Evolutionary conservation across 2,329 filamentous ascomycete genomes (phyloP).

Genomic region (Cryphonectria carpinicola): DNA sequence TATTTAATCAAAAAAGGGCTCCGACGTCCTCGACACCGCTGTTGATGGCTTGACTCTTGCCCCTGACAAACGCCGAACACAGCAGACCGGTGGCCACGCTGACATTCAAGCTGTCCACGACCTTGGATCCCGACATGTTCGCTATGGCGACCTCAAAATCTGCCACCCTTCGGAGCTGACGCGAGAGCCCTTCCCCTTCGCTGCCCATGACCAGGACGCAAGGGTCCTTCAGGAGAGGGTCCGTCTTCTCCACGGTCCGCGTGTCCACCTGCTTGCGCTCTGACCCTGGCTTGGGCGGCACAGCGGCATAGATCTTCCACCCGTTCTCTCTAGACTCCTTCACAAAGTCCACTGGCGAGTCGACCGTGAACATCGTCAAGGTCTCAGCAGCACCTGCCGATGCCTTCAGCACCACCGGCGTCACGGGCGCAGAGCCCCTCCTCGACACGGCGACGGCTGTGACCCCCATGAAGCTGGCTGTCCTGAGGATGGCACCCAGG

Average conservation of each 20-base stretch:
- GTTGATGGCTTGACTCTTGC: constrained; percentile 33
- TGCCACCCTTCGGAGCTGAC: constrained; percentile 65
- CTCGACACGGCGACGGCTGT: constrained; percentile 80
- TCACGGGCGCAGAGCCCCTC: constrained; percentile 73
- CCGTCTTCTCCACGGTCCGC: constrained; percentile 51
- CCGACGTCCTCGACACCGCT: constrained; percentile 19
- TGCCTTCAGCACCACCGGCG: constrained; percentile 80
- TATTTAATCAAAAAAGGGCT: constrained; percentile 18
- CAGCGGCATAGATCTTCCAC: constrained; percentile 85
- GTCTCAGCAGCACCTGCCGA: constrained; percentile 86
- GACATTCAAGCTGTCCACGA: constrained; percentile 90
- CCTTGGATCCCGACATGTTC: constrained; percentile 53
- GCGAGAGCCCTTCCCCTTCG: constrained; percentile 76
- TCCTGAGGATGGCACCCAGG: constrained; percentile 84
- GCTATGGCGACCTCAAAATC: constrained; percentile 70
- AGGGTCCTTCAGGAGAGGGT: constrained; percentile 63
- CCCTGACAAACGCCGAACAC: constrained; percentile 68
- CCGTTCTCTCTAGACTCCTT: constrained; percentile 68
- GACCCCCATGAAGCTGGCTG: constrained; percentile 87
- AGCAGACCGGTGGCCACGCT: constrained; percentile 84
- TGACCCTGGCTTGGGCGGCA: constrained; percentile 48
- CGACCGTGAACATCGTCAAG: constrained; percentile 72
- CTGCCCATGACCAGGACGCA: constrained; percentile 82
- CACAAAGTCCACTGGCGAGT: constrained; percentile 71
- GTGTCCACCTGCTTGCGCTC: constrained; percentile 51